Conservation (phyloP, 768 basidiomycete species). For the Myochromella boudieri region DNA sequence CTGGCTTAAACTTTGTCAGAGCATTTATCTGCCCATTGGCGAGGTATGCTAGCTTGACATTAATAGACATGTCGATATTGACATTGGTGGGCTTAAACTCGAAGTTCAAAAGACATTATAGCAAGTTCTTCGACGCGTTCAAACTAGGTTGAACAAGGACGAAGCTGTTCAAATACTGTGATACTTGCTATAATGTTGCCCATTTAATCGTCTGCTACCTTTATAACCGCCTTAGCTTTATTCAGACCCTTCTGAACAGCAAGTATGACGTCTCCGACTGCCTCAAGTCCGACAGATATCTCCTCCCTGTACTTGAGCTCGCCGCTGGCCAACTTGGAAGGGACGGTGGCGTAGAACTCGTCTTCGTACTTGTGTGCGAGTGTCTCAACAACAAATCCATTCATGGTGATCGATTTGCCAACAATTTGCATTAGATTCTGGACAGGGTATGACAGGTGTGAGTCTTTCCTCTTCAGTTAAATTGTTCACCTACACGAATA, state of each 20-base stretch:
- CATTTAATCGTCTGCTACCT: conserved; percentile 29
- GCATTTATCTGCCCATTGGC: too few species aligned
- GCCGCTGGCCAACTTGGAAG: conserved; percentile 40
- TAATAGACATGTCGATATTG: too few species aligned
- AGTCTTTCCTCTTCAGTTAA: not conserved
- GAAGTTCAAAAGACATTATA: too few species aligned
- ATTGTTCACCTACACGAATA: conserved; percentile 22
- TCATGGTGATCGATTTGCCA: conserved; percentile 37
- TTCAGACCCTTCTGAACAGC: conserved; percentile 34
- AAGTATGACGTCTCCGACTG: conserved; percentile 32
- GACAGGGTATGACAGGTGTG: too few species aligned
- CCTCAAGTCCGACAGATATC: conserved; percentile 41
- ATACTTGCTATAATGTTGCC: too few species aligned
- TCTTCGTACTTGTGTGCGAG: conserved; percentile 34
- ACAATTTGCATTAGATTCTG: conserved; percentile 41
- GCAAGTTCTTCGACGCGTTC: too few species aligned
- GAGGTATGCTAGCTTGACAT: too few species aligned
- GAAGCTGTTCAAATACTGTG: too few species aligned
- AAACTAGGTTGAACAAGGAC: too few species aligned
- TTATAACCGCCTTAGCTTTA: conserved; percentile 33
- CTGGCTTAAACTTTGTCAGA: too few species aligned
- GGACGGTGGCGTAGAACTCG: conserved; percentile 42
- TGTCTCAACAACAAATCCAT: conserved; percentile 36
- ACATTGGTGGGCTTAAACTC: too few species aligned
- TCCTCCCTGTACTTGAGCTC: conserved; percentile 50